Base-by-base conservation (phyloP, 2,329 filamentous ascomycete species). In the Trichoderma sp. region DNA sequence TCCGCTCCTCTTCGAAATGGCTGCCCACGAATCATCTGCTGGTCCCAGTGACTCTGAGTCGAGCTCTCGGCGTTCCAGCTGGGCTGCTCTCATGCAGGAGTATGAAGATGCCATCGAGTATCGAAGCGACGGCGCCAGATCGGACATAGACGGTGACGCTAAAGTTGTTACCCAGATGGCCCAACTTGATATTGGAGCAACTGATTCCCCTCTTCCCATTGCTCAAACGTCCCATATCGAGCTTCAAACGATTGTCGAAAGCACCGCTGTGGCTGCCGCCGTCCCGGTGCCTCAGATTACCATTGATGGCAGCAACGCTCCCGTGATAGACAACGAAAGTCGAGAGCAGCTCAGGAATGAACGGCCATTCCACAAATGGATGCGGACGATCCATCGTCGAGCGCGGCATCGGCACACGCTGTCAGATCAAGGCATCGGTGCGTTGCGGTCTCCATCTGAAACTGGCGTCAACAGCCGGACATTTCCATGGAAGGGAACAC, bases 301-400 rank as follows among this genome's bases (percentile, higher is more conserved):
- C 47, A 64, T 74, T 64, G 69, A 74, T n/a, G 68, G 67, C 28
- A 52, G 63, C 10, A 47, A 66, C 30, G 66, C 71, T 44, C 51
- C 28, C 19, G 54, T 62, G 59, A 54, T 43, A 55, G 30, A 60
- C 50, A 7, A 21, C 2, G n/a, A 48, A 44, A 15, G 68, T 65
- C 44, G 44, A 50, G 41, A 65, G 65, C 45, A 63, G 19, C n/a
- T 69, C 58, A 63, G 62, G 51, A 6, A 66, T 47, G 59, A 69
- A 17, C 65, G 72, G 7, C 86, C 88, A 2, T 92, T 94, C 71
- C 83, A 85, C 52, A 88, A 85, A 74, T 94, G 91, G 90, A 85
- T 93, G 77, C 89, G 81, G 68, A 89, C 84, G 5, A 77, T 94
- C 21, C 85, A 89, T 66, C 85, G 83, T 67, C 85, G 85, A 71